Base-by-base conservation (phyloP, 805 yeast species). In the Myxozyma kluyveri region DNA sequence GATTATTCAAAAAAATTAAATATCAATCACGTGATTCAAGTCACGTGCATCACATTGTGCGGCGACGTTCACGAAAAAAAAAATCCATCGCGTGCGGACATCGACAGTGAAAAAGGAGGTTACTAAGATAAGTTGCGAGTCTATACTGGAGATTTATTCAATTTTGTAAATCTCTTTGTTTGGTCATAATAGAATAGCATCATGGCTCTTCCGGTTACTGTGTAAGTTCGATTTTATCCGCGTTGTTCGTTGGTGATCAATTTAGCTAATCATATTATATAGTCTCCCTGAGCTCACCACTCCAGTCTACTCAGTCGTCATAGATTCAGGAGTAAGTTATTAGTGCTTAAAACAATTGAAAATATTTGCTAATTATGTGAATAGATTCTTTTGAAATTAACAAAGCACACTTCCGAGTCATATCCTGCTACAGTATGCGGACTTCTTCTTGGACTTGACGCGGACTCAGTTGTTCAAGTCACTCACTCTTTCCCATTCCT, bases 401-500 rank as follows among this genome's bases (percentile, higher is more conserved):
- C 83, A 61, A 81, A 83, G 67, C 86, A 84, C 65, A 80, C 86
- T 7, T 74, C 86, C 19, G 85, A 82, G 50, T 70, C 77, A 61
- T 76, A 73, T 63, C 86, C 89, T 39, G 73, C 80, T 37, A 71
- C 80, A 24, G 83, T 77, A 53, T 74, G 83, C 26, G 95, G 95
- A 19, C 82, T 88, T 35, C 73, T 87, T 49, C 79, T 82, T 51
- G 95, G 95, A n/a, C 73, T 83, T 53, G 79, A 77, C 49, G 72
- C 67, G 31, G 78, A 77, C 39, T 69, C 72, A 10, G 72, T 78
- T 32, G 63, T 76, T 14, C 69, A 72, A 45, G 66, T 75, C 42
- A 74, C 88, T 10, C 84, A 83, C 61, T 73, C 82, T 21, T 86
- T 80, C 70, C 83, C 86, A 46, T 83, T 79, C 71, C 91, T 95